phyloP scores from a whole-genome alignment of 495 filamentous ascomycete genomes.

The Penicillium bovifimosum region DNA sequence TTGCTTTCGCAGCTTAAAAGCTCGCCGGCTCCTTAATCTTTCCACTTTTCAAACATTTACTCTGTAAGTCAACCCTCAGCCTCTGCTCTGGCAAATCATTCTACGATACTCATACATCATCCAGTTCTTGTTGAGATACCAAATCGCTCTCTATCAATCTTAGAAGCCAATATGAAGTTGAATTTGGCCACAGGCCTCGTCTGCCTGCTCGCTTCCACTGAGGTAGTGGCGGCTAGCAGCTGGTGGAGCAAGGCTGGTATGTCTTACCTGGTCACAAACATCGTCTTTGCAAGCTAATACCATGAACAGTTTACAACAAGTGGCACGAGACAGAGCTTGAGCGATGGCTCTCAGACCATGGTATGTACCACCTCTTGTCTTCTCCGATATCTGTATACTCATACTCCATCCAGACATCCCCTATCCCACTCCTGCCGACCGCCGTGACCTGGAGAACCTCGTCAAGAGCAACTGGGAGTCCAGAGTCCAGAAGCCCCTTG shows the following conservation, averaged over 20 bases:
- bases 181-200: slow-evolving; percentile 60
- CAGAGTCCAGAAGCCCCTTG: slow-evolving; percentile 63
- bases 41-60: neutral
- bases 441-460: slow-evolving; percentile 75
- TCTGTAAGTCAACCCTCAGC: neutral
- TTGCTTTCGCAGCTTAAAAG: neutral
- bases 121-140: neutral
- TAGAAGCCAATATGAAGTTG: slow-evolving; percentile 61
- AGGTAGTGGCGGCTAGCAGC: slow-evolving; percentile 60
- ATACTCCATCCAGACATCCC: slow-evolving; percentile 57
- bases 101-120: neutral
- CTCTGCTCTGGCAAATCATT: slow-evolving; percentile 4
- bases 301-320: slow-evolving; percentile 79
- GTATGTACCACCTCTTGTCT: slow-evolving; percentile 15
- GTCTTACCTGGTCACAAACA: slow-evolving; percentile 21
- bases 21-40: neutral
- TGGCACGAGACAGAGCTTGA: slow-evolving; percentile 98
- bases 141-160: neutral
- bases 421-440: slow-evolving; percentile 77
- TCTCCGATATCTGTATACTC: neutral
- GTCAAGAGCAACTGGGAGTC: slow-evolving; percentile 85
- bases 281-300: slow-evolving; percentile 3
- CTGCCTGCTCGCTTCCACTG: slow-evolving; percentile 60
- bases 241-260: slow-evolving; percentile 83
- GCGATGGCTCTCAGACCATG: slow-evolving; percentile 90